These are phyloP conservation scores for Elaphomyces granulatus DNA, from an alignment of 495 filamentous ascomycete genomes.

Conservation along the genomic window DNA sequence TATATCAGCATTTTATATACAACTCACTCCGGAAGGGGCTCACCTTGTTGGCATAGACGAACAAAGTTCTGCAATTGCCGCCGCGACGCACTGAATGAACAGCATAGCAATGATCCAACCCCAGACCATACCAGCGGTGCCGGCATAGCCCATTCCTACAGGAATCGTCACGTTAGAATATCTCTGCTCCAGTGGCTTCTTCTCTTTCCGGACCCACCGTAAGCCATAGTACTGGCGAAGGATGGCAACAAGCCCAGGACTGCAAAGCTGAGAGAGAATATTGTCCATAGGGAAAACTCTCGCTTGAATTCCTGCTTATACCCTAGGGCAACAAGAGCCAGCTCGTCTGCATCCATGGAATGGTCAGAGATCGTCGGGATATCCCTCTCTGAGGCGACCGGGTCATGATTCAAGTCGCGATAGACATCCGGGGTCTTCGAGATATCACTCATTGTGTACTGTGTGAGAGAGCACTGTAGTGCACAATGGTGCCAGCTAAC, in stretches of 20 bases:
- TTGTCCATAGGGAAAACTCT: constrained; percentile 72
- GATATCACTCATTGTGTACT: background rate
- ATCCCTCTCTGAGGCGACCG: constrained; percentile 55
- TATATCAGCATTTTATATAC: no score
- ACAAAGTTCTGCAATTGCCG: constrained; percentile 53
- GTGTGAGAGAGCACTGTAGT: no score
- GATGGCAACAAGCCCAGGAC: constrained; percentile 60
- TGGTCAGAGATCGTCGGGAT: constrained; percentile 41
- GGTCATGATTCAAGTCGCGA: constrained; percentile 31
- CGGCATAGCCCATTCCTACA: constrained; percentile 61
- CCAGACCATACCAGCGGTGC: constrained; percentile 72
- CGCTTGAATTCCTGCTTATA: constrained; percentile 74
- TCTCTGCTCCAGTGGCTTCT: background rate
- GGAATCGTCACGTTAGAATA: background rate
- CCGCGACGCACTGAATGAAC: constrained; percentile 60
- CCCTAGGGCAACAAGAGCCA: constrained; percentile 53
- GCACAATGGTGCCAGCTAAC: no score
- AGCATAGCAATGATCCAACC: constrained; percentile 65
- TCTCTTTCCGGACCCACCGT: constrained; percentile 28
- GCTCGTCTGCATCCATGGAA: constrained; percentile 45
- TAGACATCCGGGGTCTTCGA: constrained; percentile 4
- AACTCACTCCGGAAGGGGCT: no score
- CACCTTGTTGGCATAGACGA: constrained; percentile 52
- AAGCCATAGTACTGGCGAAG: constrained; percentile 61
- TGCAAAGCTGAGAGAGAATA: constrained; percentile 66